Base-by-base conservation (phyloP, 1,284 basidiomycete species). In the Cutaneotrichosporon mucoides region DNA sequence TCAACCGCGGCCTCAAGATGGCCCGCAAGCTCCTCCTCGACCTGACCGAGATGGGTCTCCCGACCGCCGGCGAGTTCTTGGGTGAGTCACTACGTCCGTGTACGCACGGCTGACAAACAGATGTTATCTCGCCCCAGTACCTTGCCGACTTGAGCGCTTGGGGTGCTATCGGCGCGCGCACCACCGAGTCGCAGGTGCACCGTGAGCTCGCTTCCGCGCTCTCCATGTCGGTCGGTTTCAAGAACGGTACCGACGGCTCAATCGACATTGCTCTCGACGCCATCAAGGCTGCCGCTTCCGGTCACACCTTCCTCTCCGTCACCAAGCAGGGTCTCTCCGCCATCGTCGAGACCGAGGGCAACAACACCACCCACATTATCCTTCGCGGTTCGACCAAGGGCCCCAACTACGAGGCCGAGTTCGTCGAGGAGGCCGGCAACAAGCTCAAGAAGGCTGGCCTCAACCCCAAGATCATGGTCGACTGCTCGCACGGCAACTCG, bases 111-210 rank as follows among this genome's bases (percentile, higher is more conserved):
- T 51, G 4, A 57, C 55, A 11, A 44, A 8, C 48, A 55, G 77
- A 94, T 78, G 93, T 91, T 53, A 93, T 94, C 67, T 92, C 90
- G 0, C 92, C 91, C 0, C 82, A 83, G 76, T 84, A 81, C 79
- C 79, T 82, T 44, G 81, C 81, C 54, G 84, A 85, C 70, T 76
- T 96, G 57, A 88, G 88, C 73, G 90, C 90, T 54, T 99, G 95
- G 95, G 95, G 95, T 53, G 95, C 95, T 5, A 98, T 98, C 65
- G 95, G 95, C 46, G 95, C 96, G 2, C 84, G 95, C 57, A 99
- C 95, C 12, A 99, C 95, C 57, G 90, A 96, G 79, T 90, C 88
- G 5, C 93, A 96, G 76, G 85, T 96, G 9, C 92, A 95, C 73
- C 86, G 92, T 61, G 93, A 96, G 79, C 87, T 95, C 53, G 90